Evolutionary conservation across 75 land plant species (phyloP).

Genomic region (Cunninghamia lanceolata): DNA sequence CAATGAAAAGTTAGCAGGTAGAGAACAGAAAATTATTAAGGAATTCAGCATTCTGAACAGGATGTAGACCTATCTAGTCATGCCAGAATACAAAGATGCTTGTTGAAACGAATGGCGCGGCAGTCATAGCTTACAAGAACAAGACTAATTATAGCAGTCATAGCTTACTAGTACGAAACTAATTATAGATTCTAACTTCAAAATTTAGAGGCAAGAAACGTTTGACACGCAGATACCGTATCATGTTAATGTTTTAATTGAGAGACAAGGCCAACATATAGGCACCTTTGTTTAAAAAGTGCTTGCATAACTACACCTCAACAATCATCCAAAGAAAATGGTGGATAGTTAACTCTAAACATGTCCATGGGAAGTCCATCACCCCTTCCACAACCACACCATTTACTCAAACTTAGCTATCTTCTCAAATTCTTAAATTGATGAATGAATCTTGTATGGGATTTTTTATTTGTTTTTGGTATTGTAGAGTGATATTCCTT

Average conservation of each 20-base stretch:
- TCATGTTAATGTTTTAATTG: background rate
- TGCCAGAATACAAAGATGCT: background rate
- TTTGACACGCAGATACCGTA: background rate
- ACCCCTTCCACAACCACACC: too few species aligned
- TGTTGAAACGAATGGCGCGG: background rate
- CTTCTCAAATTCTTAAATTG: too few species aligned
- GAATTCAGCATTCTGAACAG: background rate
- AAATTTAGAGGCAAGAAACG: background rate
- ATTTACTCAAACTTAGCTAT: too few species aligned
- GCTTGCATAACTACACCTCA: background rate
- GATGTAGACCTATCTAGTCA: background rate
- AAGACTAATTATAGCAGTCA: background rate
- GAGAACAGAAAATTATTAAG: background rate
- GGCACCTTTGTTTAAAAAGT: background rate
- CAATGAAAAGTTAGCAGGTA: background rate
- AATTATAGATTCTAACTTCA: background rate
- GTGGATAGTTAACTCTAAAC: background rate
- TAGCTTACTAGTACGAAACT: background rate
- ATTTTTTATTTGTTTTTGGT: background rate
- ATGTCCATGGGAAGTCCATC: background rate
- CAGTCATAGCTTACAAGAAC: background rate
- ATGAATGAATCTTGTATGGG: too few species aligned
- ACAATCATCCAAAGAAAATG: background rate
- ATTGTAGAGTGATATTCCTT: too few species aligned
- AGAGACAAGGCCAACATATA: background rate